Base-by-base conservation (phyloP, 441 rosid species). In the Aleurites moluccanus region DNA sequence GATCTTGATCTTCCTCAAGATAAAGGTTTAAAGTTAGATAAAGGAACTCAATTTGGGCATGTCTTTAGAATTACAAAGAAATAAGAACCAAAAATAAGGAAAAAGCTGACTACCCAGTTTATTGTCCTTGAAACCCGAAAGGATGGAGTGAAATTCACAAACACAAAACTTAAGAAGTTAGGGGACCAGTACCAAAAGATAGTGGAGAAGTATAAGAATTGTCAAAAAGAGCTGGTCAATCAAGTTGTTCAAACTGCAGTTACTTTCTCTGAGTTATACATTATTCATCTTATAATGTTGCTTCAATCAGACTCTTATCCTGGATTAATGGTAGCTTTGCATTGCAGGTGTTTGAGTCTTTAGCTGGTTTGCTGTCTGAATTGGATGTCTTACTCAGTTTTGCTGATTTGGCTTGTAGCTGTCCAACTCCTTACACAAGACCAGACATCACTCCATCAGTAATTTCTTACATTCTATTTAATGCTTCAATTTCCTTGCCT, bases 81-180 rank as follows among this genome's bases (percentile, higher is more conserved):
- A 88, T 98, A 96, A 81, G 99, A 96, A 82, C 99, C 96, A 42
- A 96, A 93, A 84, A 82, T 96, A 75, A 88, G 99, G 85, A 93
- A 92, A 83, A 92, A 89, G 85, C 93, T 96, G 75, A 85, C 89
- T 14, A 80, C 91, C 80, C 97, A 92, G 75, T 96, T 89, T 85
- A 80, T 93, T 74, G 90, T 96, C 77, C 93, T 96, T 53, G 99
- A 96, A 87, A 96, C 99, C 18, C 90, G 99, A 27, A 96, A 96
- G 83, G 99, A 96, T 80, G 99, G 99, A 64, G 98, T 96, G 73
- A 96, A 96, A 83, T 96, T 96, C 75, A 96, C 99, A 13, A 96
- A 90, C 82, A 88, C 97, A 49, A 96, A 91, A 86, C 98, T 96
- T 75, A 96, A 92, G 80, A 93, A 87, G 82, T 85, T 96, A 70